A percentile compares a stretch with the other conserved stretches of the same genome.
Conservation (phyloP, 352 stramenopile genomes). For the Bremia lactucae region DNA sequence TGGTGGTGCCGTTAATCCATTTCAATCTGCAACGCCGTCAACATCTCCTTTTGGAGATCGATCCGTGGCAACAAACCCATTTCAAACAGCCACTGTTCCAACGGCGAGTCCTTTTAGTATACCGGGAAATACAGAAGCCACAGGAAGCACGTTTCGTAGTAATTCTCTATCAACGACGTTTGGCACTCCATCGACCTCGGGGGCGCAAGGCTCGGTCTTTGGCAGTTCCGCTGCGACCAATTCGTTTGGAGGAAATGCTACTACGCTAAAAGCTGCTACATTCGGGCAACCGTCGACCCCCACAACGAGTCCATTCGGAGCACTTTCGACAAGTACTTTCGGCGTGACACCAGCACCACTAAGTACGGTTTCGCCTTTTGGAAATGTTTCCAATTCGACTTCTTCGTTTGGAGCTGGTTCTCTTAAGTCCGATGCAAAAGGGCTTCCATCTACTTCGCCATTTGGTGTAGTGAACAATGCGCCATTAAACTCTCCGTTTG, state of each 20-base stretch:
- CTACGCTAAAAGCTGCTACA: conserved; percentile 10
- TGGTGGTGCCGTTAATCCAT: conserved; percentile 11
- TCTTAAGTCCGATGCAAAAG: conserved; percentile 1
- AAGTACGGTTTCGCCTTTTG: conserved; percentile 17
- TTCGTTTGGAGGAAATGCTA: conserved; percentile 16
- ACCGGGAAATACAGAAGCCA: conserved; percentile 3
- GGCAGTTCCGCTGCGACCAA: conserved; percentile 8
- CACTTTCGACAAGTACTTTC: conserved; percentile 13
- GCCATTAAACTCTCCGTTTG: conserved; percentile 13
- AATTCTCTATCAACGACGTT: conserved; percentile 18
- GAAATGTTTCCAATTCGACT: conserved; percentile 3
- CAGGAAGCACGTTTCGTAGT: conserved; percentile 25
- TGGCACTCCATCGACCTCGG: conserved; percentile 15
- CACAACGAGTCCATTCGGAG: conserved; percentile 28
- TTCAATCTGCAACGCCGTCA: conserved; percentile 4
- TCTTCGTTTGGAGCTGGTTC: conserved; percentile 14
- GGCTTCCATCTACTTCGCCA: conserved; percentile 9
- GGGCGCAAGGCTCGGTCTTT: conserved; percentile 11
- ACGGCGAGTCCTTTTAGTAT: conserved; percentile 25
- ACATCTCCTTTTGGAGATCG: conserved; percentile 22
- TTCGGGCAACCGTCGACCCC: conserved; percentile 18
- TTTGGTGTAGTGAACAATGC: too few species aligned
- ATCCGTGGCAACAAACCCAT: conserved; percentile 11
- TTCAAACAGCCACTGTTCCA: conserved; percentile 6
- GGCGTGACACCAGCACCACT: conserved; percentile 8